These are phyloP conservation scores for Plantago coronopus DNA, from an alignment of 305 asterid species.

Conservation along the genomic window DNA sequence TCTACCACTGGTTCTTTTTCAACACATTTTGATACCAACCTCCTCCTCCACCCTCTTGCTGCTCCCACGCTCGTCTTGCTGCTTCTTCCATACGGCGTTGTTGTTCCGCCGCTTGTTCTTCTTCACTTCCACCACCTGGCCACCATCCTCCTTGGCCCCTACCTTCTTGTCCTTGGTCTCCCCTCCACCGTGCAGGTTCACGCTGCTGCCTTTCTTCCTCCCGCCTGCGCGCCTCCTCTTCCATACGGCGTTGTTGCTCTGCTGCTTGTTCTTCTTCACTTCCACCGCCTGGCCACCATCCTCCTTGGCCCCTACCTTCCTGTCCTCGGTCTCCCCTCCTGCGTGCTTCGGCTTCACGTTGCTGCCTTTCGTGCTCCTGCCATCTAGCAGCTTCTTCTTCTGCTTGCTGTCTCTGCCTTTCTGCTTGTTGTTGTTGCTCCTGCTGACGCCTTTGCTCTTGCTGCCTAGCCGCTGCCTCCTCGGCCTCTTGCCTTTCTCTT, in stretches of 20 bases:
- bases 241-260: constrained; percentile 4
- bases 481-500: neutral
- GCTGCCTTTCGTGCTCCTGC: neutral
- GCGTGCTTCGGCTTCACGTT: neutral
- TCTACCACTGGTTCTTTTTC: no score
- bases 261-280: constrained; percentile 11
- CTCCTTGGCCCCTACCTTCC: neutral
- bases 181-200: neutral
- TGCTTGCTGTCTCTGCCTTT: neutral
- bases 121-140: constrained; percentile 9
- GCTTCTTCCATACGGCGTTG: constrained; percentile 8
- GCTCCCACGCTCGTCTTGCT: neutral
- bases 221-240: neutral
- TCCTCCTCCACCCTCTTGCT: neutral
- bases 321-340: neutral
- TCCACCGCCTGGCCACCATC: neutral
- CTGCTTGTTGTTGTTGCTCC: neutral
- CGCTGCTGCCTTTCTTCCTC: neutral
- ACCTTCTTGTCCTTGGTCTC: neutral
- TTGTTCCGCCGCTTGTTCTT: constrained; percentile 4
- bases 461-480: neutral
- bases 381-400: neutral
- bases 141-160: neutral
- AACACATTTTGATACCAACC: neutral
- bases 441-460: neutral